Evolutionary conservation across 2,329 filamentous ascomycete species (phyloP).

Genomic region (Sarocladiaceae sp.): DNA sequence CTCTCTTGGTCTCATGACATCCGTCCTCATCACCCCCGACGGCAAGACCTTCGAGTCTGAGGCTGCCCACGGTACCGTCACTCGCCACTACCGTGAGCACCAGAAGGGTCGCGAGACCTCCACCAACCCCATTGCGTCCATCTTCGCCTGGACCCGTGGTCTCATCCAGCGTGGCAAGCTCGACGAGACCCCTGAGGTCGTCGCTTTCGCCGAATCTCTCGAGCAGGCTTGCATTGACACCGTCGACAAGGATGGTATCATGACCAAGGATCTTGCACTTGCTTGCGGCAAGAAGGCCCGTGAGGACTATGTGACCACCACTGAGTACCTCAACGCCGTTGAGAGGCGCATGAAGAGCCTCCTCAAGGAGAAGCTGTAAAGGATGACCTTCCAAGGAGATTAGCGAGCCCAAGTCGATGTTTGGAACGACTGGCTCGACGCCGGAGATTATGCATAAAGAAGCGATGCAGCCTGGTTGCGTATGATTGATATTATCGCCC

Average conservation of each 20-base stretch:
- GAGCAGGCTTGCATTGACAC: constrained; percentile 93
- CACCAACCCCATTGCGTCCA: constrained; percentile 97
- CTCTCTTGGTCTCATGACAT: constrained; percentile 97
- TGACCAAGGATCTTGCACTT: constrained; percentile 99
- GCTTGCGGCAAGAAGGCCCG: constrained; percentile 83
- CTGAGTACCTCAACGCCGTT: constrained; percentile 86
- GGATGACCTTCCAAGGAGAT: too few species aligned
- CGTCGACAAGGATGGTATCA: constrained; percentile 88
- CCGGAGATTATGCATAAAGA: background rate
- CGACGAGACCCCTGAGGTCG: constrained; percentile 85
- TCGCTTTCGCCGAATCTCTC: constrained; percentile 83
- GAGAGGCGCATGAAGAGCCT: constrained; percentile 80
- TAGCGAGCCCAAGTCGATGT: too few species aligned
- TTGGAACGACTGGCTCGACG: background rate
- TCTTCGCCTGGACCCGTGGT: constrained; percentile 98
- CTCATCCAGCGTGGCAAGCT: constrained; percentile 89
- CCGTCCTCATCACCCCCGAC: constrained; percentile 91
- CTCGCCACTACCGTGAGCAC: constrained; percentile 96
- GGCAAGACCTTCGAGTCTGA: constrained; percentile 97
- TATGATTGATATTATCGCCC: too few species aligned
- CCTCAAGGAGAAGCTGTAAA: constrained; percentile 70
- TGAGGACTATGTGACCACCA: constrained; percentile 83
- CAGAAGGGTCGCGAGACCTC: constrained; percentile 97
- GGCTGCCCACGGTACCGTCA: constrained; percentile 96
- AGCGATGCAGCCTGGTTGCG: background rate